Percentiles rank a stretch among this genome's conserved stretches.
These are phyloP conservation scores for Paxillus ammoniavirescens DNA, from an alignment of 768 basidiomycete genomes.

Conservation along the genomic window DNA sequence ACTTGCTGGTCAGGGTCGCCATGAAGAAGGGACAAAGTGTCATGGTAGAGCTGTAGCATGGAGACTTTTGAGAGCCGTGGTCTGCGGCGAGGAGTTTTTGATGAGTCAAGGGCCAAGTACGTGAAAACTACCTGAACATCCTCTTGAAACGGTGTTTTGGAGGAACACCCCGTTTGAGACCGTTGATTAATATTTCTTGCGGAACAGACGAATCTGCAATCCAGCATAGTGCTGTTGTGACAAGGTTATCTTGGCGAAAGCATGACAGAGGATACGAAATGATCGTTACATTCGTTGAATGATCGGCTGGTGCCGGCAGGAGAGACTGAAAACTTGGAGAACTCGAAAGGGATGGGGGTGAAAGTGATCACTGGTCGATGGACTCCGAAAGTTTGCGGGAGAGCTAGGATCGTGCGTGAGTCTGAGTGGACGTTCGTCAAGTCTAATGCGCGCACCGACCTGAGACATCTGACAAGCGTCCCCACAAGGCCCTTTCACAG, in stretches of 20 bases:
- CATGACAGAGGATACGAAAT: neutral
- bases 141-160: slow-evolving; percentile 64
- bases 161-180: slow-evolving; percentile 73
- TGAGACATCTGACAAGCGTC: slow-evolving; percentile 44
- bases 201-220: slow-evolving; percentile 45
- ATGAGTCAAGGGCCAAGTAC: neutral
- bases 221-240: slow-evolving; percentile 65
- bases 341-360: slow-evolving; percentile 56
- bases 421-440: neutral
- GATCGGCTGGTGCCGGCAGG: slow-evolving; percentile 37
- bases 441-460: slow-evolving; percentile 29
- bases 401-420: slow-evolving; percentile 29
- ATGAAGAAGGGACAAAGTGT: slow-evolving; percentile 18
- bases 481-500: slow-evolving; percentile 67
- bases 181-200: slow-evolving; percentile 73
- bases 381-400: slow-evolving; percentile 48
- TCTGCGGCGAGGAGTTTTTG: slow-evolving; percentile 29
- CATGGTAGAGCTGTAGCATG: slow-evolving; percentile 46
- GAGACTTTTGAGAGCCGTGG: slow-evolving; percentile 54
- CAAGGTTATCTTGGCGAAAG: neutral
- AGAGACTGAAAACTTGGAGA: slow-evolving; percentile 44
- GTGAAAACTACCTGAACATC: slow-evolving; percentile 55
- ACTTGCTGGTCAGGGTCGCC: slow-evolving; percentile 11
- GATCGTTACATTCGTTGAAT: slow-evolving; percentile 66
- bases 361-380: slow-evolving; percentile 55